A percentile compares a stretch with the other conserved stretches of the same genome.
Conservation (phyloP, 768 basidiomycete species). For the Lyophyllum semitale region DNA sequence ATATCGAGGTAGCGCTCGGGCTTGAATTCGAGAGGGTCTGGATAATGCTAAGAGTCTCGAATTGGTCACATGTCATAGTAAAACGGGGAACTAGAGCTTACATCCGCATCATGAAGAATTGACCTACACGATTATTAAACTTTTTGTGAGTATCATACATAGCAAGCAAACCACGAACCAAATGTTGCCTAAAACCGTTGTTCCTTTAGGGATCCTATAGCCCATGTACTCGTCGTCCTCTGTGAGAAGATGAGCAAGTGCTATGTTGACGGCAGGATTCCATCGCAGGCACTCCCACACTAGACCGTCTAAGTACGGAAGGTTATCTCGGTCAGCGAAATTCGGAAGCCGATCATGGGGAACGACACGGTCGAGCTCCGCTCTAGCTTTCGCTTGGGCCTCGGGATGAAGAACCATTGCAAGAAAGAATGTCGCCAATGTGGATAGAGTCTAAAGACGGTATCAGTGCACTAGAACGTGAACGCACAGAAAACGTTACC, state of each 20-base stretch:
- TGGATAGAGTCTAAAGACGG: background rate
- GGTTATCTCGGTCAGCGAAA: slow-evolving; percentile 19
- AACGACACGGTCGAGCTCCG: slow-evolving; percentile 21
- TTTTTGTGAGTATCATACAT: no score
- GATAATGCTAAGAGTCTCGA: no score
- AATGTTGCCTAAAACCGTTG: slow-evolving; percentile 24
- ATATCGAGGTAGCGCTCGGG: no score
- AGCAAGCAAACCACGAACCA: no score
- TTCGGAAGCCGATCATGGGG: slow-evolving; percentile 22
- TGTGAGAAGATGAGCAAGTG: slow-evolving; percentile 29
- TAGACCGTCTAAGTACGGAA: slow-evolving; percentile 26
- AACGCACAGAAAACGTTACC: background rate
- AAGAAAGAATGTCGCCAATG: background rate
- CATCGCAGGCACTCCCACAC: slow-evolving; percentile 24
- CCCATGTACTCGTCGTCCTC: slow-evolving; percentile 25
- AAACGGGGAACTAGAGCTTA: no score
- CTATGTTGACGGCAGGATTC: slow-evolving; percentile 16
- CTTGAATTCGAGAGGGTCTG: no score
- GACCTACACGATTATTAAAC: no score
- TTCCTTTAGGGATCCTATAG: slow-evolving; percentile 26
- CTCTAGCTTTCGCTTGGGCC: background rate
- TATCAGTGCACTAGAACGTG: background rate
- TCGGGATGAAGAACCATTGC: background rate
- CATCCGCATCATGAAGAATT: no score
- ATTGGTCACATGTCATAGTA: no score